These are phyloP conservation scores for Phytophthora multivora DNA, from an alignment of 352 stramenopile species.

Conservation along the genomic window DNA sequence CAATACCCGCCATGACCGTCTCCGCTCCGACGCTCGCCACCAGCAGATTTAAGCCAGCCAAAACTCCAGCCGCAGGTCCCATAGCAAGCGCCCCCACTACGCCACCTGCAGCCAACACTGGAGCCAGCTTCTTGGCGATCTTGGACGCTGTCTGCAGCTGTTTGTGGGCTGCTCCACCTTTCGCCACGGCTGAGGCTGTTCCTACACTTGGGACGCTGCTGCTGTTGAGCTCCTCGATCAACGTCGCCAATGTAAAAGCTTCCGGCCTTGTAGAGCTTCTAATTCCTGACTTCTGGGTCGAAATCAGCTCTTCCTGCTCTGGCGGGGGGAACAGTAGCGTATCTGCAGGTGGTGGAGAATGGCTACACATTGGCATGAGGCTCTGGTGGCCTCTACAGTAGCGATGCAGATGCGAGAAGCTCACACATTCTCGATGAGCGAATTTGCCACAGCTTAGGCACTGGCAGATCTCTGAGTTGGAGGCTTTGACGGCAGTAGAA, in stretches of 20 bases:
- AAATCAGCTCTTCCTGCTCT: conserved; percentile 4
- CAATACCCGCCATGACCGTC: conserved; percentile 60
- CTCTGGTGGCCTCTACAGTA: conserved; percentile 43
- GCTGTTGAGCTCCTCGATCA: conserved; percentile 44
- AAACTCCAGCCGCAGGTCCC: conserved; percentile 46
- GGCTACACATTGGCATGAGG: conserved; percentile 40
- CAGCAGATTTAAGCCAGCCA: conserved; percentile 68
- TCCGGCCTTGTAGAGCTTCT: background rate
- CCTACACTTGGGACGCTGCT: conserved; percentile 14
- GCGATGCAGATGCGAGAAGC: conserved; percentile 51
- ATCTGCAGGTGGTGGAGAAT: conserved; percentile 14
- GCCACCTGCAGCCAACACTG: conserved; percentile 62
- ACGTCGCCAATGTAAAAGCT: conserved; percentile 39
- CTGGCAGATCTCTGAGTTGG: conserved; percentile 44
- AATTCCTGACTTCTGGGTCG: conserved; percentile 6
- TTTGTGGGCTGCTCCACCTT: conserved; percentile 2
- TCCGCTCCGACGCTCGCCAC: conserved; percentile 57
- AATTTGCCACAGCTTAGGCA: conserved; percentile 61
- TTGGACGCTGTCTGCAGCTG: conserved; percentile 30
- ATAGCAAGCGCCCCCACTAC: conserved; percentile 62
- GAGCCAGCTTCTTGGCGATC: conserved; percentile 43
- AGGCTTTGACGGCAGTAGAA: background rate
- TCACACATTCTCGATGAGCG: conserved; percentile 61
- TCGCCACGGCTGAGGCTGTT: background rate
- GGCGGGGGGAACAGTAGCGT: conserved; percentile 23